Evolutionary conservation across 2,329 filamentous ascomycete genomes (phyloP), one percentile per base, ranked within the genome.

Genomic region (Xylariaceae sp.): DNA sequence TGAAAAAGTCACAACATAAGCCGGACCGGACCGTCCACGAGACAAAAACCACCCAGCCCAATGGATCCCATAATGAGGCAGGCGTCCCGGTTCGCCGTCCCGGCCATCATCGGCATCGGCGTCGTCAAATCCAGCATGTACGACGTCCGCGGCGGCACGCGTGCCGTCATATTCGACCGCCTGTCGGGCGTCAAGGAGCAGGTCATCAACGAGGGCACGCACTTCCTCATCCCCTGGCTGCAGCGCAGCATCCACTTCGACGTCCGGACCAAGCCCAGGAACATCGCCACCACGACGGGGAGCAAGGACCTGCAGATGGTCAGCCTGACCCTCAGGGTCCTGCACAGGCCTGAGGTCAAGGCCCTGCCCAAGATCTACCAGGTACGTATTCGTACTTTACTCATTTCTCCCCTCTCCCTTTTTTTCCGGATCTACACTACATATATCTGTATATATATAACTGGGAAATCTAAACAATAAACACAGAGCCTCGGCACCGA

Each of bases 231-330:
- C 26, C 92, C 92, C 6, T 98, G 92, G 92, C 70, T 98, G 62
- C 92, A 98, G 68, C 84, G 81, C 67, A 86, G 84, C 56, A 88
- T 98, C 69, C 74, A 94, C 63, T 98, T 94, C 64, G 92, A 98
- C 70, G 92, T 98, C 51, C 83, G 92, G 50, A 98, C 94, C 41
- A 94, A 94, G 76, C 92, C 92, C 46, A 79, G 92, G 61, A 97
- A 95, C 65, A 97, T 98, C 63, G 87, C 85, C 52, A 98, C 92
- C 18, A 98, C 92, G 16, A 98, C 92, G 9, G 92, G 92, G 43
- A 90, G 84, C 76, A 98, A 98, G 79, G 92, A 98, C 70, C 68
- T 98, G 74, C 92, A 98, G 73, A 98, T 98, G 92, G 92, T 98
- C 59, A 96, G 88, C 76, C 76, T 98, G 74, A 98, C 92, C 38